A percentile compares a stretch with the other conserved stretches of the same genome.
phyloP scores from a whole-genome alignment of 108 stramenopile genomes.

The Nitzschia palea region DNA sequence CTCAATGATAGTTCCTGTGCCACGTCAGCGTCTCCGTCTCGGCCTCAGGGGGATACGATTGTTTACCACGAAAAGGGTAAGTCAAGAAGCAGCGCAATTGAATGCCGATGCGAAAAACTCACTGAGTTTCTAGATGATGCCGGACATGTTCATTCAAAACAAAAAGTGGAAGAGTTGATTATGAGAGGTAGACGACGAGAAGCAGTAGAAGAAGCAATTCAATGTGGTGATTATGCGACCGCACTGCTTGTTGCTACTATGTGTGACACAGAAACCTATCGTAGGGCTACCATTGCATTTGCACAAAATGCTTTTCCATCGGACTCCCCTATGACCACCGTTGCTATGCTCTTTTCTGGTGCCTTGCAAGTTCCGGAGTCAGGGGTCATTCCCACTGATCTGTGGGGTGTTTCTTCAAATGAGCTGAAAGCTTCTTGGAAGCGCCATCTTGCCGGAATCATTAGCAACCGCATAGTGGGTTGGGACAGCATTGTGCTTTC shows the following conservation, averaged over 20 bases:
- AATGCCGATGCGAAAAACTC: not conserved
- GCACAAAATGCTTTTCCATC: constrained; percentile 45
- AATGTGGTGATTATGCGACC: constrained; percentile 59
- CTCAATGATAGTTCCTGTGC: constrained; percentile 17
- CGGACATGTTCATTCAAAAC: constrained; percentile 19
- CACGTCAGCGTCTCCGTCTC: constrained; percentile 4
- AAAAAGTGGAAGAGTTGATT: constrained; percentile 52
- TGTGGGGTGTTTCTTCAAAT: constrained; percentile 42
- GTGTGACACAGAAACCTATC: constrained; percentile 65
- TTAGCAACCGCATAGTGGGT: constrained; percentile 76
- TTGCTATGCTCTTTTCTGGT: constrained; percentile 64
- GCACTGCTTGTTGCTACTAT: constrained; percentile 76
- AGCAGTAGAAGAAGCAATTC: constrained; percentile 68
- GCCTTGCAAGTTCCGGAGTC: constrained; percentile 41
- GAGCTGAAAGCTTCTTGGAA: constrained; percentile 61
- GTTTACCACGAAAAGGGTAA: constrained; percentile 16
- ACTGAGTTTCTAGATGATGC: constrained; percentile 2
- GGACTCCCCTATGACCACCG: constrained; percentile 79
- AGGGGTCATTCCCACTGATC: constrained; percentile 17
- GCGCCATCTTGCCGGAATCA: constrained; percentile 64
- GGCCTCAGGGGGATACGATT: constrained; percentile 12
- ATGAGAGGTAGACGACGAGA: constrained; percentile 66
- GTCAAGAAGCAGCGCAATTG: constrained; percentile 6
- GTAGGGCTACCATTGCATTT: constrained; percentile 54
- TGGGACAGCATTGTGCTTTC: constrained; percentile 77